Percentiles rank a stretch among this genome's conserved stretches.
These are phyloP conservation scores for Lactarius sp. DNA, from an alignment of 768 basidiomycete species.

Conservation along the genomic window DNA sequence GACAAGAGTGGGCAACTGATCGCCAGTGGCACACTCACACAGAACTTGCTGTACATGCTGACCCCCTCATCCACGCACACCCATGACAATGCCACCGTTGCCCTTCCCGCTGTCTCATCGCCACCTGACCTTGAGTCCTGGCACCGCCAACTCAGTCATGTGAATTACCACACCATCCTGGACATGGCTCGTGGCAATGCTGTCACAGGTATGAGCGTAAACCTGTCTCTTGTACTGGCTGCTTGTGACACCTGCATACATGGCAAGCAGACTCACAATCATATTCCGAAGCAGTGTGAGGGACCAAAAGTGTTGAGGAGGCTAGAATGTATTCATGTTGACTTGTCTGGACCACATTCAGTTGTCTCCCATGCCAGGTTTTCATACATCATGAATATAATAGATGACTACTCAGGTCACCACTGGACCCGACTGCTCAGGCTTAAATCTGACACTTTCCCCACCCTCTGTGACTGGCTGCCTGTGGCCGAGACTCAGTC, in stretches of 20 bases:
- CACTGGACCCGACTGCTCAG: neutral
- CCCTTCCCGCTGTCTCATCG: no score
- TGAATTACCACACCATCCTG: neutral
- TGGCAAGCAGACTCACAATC: neutral
- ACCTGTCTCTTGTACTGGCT: neutral
- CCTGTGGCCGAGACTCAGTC: neutral
- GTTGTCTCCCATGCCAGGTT: neutral
- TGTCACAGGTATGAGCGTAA: neutral
- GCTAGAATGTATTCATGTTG: neutral
- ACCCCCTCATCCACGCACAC: neutral
- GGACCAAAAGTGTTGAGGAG: neutral
- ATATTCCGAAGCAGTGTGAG: neutral
- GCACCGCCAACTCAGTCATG: neutral
- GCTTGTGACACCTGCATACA: neutral
- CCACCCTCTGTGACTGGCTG: neutral
- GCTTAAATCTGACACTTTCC: neutral
- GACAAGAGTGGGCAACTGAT: neutral
- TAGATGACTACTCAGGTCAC: neutral
- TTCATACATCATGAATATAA: neutral
- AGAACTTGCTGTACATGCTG: neutral
- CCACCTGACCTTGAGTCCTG: neutral
- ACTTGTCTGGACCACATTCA: neutral
- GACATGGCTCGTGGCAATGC: neutral
- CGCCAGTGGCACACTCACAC: neutral
- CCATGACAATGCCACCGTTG: no score